Base-by-base conservation (phyloP, 768 basidiomycete species). In the Naganishia onofrii region DNA sequence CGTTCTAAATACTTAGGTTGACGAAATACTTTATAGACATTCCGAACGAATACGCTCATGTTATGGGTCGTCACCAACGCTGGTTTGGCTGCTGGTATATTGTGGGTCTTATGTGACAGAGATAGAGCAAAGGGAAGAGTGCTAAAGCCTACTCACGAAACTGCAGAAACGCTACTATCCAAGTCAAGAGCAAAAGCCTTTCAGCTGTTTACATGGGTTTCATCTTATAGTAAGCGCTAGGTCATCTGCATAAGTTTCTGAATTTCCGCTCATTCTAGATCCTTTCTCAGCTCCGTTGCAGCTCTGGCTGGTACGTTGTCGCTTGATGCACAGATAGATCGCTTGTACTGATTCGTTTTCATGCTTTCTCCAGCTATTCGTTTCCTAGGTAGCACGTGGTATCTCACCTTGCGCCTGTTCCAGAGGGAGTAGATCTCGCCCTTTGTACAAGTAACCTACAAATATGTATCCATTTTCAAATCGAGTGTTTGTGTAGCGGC, bases 161-260 rank as follows among this genome's bases (percentile, higher is more conserved):
- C 21, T 71, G 13, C 75, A 83, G 84, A 64, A 80, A 85, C 28
- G 82, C 86, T 70, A 86, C 51, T 73, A 75, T 72, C 74, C 85
- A 13, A 84, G 83, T 28, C 87, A 82, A 34, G 85, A 88, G 1
- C 80, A 84, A 34, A 82, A 79, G 55, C 78, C 78, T 8, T 32
- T 90, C 93, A 3, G 88, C 87, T 67, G 91, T 91, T 1, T 95
- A 95, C 78, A 90, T 95, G 89, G 86, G 88, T 19, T 92, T 93
- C 78, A 83, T 96, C 70, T 80, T 97, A 67, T 93, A 88, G 77
- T 78, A 64, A 71, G 77, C 70, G 29, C 48, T 26, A 34, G n/a
- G 29, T 23, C 0, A 52, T 21, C 15, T 48, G 64, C 26, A 69
- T 19, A n/a, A 15, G 28, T 19, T 17, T 21, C 8, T 4, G n/a